Evolutionary conservation across 2,329 filamentous ascomycete species (phyloP).

Genomic region (Ophiocordyceps unilateralis): DNA sequence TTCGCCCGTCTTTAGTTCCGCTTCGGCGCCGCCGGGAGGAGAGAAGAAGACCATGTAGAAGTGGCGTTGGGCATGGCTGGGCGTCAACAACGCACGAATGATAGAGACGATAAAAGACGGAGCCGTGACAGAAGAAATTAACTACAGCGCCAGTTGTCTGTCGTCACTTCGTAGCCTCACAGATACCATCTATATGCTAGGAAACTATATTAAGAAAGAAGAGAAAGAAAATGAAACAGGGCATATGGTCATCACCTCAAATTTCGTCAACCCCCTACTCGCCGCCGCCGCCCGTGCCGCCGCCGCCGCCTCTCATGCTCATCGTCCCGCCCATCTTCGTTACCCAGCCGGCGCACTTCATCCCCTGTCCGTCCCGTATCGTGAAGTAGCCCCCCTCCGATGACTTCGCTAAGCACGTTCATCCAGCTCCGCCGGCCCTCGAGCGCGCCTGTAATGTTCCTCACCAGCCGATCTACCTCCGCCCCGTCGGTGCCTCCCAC

Average conservation of each 20-base stretch:
- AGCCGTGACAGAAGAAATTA: neutral
- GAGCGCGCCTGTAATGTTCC: constrained; percentile 11
- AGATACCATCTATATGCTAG: no score
- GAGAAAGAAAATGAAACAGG: no score
- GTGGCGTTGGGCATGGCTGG: no score
- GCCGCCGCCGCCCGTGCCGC: neutral
- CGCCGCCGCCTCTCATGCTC: constrained; percentile 3
- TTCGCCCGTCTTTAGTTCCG: no score
- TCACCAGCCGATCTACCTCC: constrained; percentile 18
- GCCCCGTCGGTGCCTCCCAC: constrained; percentile 25
- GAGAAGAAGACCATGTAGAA: neutral
- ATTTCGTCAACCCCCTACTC: no score
- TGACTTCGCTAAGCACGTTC: constrained; percentile 12
- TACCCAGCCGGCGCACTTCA: neutral
- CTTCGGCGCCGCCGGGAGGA: neutral
- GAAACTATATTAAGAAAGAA: no score
- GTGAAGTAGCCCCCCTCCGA: constrained; percentile 8
- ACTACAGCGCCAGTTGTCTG: no score
- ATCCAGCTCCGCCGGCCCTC: constrained; percentile 15
- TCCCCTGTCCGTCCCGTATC: neutral
- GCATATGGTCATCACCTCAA: neutral
- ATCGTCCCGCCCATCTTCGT: neutral
- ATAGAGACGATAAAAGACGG: neutral
- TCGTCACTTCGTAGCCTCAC: no score
- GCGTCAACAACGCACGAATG: neutral